These are phyloP conservation scores for Solanum gracilifrons DNA, from an alignment of 257 asterid species.

Conservation along the genomic window DNA sequence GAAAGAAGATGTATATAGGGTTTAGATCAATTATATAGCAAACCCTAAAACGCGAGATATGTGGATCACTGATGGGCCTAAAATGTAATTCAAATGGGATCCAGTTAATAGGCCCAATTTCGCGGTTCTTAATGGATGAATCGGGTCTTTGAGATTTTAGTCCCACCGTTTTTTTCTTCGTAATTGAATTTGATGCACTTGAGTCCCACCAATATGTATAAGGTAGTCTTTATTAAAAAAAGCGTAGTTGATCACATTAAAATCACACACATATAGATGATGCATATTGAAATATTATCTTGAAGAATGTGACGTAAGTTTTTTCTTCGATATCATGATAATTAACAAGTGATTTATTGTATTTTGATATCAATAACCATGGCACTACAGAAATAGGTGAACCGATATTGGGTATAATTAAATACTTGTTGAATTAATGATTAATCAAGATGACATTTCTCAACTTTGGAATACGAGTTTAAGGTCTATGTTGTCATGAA, in stretches of 20 bases:
- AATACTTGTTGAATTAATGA: not conserved
- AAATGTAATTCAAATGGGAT: not conserved
- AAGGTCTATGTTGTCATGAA: not conserved
- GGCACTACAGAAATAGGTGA: not conserved
- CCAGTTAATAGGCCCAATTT: not conserved
- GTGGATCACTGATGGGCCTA: not conserved
- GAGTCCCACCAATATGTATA: not conserved
- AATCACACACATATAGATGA: not conserved
- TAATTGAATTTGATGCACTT: not conserved
- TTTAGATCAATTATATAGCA: not conserved
- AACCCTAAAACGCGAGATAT: not conserved
- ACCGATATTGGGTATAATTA: not conserved
- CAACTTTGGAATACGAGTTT: not conserved
- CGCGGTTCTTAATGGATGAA: not conserved
- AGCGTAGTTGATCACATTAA: not conserved
- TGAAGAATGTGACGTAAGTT: not conserved
- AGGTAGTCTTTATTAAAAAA: not conserved
- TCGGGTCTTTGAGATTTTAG: not conserved
- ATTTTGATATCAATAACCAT: not conserved
- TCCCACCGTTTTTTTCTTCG: not conserved
- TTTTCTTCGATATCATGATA: not conserved
- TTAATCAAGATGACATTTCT: not conserved
- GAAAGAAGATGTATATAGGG: fast-evolving
- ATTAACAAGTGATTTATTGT: too few species aligned
- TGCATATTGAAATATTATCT: not conserved